phyloP scores from a whole-genome alignment of 345 rosid species.

The Eucalyptus regnans region DNA sequence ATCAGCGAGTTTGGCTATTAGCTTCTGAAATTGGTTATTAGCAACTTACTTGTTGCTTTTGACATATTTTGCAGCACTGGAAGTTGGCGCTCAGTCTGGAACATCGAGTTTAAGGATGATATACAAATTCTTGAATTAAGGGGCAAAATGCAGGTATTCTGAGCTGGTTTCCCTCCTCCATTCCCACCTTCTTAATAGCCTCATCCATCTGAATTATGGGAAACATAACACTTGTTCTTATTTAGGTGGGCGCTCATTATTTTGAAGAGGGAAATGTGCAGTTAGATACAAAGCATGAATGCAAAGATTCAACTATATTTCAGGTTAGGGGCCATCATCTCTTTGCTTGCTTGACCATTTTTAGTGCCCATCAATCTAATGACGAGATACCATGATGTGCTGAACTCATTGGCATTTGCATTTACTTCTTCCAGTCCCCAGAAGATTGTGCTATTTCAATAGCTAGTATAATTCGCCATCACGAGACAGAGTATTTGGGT shows the following conservation, averaged over 20 bases:
- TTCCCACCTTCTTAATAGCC: neutral
- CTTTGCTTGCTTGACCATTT: neutral
- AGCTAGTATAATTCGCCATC: constrained; percentile 64
- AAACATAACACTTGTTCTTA: neutral
- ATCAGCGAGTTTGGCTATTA: neutral
- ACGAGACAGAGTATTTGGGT: constrained; percentile 80
- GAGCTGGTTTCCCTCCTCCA: neutral
- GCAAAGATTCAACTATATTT: constrained; percentile 69
- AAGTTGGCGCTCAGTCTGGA: constrained; percentile 94
- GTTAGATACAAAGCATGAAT: constrained; percentile 81
- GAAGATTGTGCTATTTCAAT: constrained; percentile 73
- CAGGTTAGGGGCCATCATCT: constrained; percentile 31
- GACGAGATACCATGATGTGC: neutral
- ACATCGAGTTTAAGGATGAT: constrained; percentile 73
- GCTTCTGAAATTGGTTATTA: neutral
- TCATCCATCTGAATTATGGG: neutral
- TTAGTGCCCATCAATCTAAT: neutral
- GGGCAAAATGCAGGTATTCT: constrained; percentile 77
- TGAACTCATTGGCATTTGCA: neutral
- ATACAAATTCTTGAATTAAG: constrained; percentile 50
- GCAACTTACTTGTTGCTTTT: neutral
- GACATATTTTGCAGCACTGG: constrained; percentile 47
- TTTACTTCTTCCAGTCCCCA: constrained; percentile 45
- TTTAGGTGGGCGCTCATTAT: constrained; percentile 93
- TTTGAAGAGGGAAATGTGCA: constrained; percentile 99